Conservation (phyloP, 305 asterid species). For the Striga hermonthica region DNA sequence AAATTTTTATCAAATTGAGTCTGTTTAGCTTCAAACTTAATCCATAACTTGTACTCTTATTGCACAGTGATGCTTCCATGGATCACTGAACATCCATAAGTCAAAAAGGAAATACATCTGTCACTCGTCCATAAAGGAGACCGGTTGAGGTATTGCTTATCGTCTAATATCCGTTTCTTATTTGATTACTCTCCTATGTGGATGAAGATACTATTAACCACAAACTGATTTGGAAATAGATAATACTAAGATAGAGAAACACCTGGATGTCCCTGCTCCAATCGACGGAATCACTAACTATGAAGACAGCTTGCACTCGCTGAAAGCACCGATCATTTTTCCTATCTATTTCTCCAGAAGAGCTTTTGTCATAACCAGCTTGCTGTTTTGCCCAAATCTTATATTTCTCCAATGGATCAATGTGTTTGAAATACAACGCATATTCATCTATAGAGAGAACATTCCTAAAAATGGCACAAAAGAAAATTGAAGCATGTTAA, state of each 20-base stretch:
- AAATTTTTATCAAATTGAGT: neutral
- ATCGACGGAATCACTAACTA: constrained; percentile 92
- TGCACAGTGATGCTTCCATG: neutral
- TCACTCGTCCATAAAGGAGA: no score
- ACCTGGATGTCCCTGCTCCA: constrained; percentile 99
- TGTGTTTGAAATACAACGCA: constrained; percentile 71
- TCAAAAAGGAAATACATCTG: neutral
- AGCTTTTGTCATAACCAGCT: constrained; percentile 30
- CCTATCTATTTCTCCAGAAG: constrained; percentile 32
- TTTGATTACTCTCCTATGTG: constrained; percentile 20
- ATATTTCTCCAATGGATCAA: constrained; percentile 74
- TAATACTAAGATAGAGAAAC: constrained; percentile 32
- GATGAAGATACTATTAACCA: constrained; percentile 13
- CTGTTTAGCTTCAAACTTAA: neutral
- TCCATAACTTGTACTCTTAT: neutral
- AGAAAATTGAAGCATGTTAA: constrained; percentile 26
- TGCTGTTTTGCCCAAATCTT: constrained; percentile 50
- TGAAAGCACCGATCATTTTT: constrained; percentile 52
- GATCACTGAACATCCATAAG: neutral
- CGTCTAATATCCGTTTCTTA: constrained; percentile 5
- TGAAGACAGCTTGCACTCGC: constrained; percentile 74
- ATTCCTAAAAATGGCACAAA: constrained; percentile 48
- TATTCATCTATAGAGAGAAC: constrained; percentile 77
- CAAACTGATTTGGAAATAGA: constrained; percentile 19
- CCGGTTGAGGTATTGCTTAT: constrained; percentile 21